Evolutionary conservation across 306 rosid species (phyloP).

Genomic region (Sophora flavescens): DNA sequence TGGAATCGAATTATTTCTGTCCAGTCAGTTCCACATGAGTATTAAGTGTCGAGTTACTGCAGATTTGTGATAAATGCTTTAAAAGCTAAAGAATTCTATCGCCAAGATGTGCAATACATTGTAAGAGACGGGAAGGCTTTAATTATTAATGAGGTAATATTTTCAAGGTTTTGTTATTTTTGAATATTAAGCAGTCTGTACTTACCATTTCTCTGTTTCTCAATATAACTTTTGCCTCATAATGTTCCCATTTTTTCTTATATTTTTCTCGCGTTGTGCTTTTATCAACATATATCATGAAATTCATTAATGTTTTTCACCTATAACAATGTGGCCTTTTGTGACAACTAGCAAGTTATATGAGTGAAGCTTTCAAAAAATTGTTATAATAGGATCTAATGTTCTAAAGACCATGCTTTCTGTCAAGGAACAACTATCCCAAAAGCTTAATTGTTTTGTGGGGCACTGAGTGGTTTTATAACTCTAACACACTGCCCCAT

Average conservation of each 20-base stretch:
- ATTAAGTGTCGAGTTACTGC: conserved; percentile 54
- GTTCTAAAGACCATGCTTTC: not conserved
- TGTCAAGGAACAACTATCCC: not conserved
- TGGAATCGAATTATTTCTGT: conserved; percentile 33
- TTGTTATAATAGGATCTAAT: not conserved
- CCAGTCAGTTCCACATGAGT: conserved; percentile 27
- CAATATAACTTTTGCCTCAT: not conserved
- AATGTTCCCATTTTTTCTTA: not conserved
- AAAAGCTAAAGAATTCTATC: conserved; percentile 96
- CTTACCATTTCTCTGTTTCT: not conserved
- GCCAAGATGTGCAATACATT: conserved; percentile 89
- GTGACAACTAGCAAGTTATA: not conserved
- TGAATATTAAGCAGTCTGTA: conserved; percentile 12
- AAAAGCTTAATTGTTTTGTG: not conserved
- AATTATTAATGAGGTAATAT: conserved; percentile 89
- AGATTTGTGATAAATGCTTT: conserved; percentile 97
- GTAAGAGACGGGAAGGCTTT: conserved; percentile 96
- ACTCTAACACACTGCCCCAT: conserved; percentile 1
- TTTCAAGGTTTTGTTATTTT: conserved; percentile 39
- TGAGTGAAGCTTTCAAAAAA: not conserved
- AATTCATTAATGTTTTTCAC: not conserved
- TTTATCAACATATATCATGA: not conserved
- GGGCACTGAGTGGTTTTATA: conserved; percentile 2
- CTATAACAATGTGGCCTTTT: not conserved
- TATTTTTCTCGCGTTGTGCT: not conserved